phyloP scores from a whole-genome alignment of 2,329 filamentous ascomycete genomes.

The Aspergillus vadensis region DNA sequence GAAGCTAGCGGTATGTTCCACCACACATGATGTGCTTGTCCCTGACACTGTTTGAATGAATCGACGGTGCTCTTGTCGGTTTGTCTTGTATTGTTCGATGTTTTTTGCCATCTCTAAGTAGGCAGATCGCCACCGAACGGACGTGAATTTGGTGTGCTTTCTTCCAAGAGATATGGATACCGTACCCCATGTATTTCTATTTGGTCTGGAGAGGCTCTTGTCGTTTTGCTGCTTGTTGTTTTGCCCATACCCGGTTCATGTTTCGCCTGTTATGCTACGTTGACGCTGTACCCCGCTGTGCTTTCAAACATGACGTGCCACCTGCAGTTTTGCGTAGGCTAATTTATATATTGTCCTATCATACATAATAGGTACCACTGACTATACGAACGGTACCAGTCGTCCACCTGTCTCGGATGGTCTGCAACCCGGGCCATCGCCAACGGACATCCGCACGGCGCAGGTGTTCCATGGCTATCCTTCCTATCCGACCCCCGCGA shows the following conservation, averaged over 20 bases:
- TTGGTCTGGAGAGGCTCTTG: conserved; percentile 6
- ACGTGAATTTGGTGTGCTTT: conserved; percentile 4
- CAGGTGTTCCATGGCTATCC: conserved; percentile 75
- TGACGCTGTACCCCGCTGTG: conserved; percentile 16
- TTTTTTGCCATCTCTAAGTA: conserved; percentile 5
- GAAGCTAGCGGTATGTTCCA: conserved; percentile 97
- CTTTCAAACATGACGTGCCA: conserved; percentile 16
- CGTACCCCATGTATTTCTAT: conserved; percentile 18
- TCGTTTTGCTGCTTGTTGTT: conserved; percentile 7
- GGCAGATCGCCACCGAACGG: conserved; percentile 7
- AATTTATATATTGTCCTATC: conserved; percentile 34
- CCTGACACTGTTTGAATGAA: conserved; percentile 12
- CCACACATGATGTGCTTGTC: conserved; percentile 69
- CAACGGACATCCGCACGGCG: conserved; percentile 69
- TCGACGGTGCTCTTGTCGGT: conserved; percentile 13
- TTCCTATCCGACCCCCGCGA: conserved; percentile 59
- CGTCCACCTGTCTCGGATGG: conserved; percentile 64
- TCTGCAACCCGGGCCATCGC: conserved; percentile 51
- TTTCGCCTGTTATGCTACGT: conserved; percentile 21
- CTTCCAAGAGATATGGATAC: conserved; percentile 7
- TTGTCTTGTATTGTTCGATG: conserved; percentile 19
- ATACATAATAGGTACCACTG: conserved; percentile 38
- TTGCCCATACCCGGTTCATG: conserved; percentile 8
- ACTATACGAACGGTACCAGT: conserved; percentile 53
- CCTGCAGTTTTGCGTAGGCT: conserved; percentile 44